Evolutionary conservation across 2,329 filamentous ascomycete genomes (phyloP), one percentile per base, ranked within the genome.

Genomic region (Fonsecaea monophora): DNA sequence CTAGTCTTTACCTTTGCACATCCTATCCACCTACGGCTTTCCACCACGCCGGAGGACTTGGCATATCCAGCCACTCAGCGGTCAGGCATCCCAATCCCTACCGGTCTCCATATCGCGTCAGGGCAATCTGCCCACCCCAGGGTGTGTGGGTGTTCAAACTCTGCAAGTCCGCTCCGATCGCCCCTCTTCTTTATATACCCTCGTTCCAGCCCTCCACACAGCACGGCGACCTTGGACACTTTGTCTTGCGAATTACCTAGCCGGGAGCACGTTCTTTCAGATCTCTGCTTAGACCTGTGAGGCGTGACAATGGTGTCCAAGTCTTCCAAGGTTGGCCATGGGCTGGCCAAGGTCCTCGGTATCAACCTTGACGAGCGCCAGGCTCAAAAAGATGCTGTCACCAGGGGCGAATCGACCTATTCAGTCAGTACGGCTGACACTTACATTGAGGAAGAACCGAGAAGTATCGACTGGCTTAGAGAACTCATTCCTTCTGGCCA

Each of bases 371-470:
- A 92, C 68, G 87, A 90, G 68, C 83, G 87, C 53, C 83, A 85
- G 62, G 79, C 82, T 48, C 79, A 80, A 62, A 73, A 79, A 21
- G 88, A 92, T 59, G 85, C 88, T 54, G 83, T 92, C 60, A 90
- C 89, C 12, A 84, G 90, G 55, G 91, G 91, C 73, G 92, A 95
- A 78, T 96, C 92, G 0, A 84, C 91, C 66, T 88, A 92, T 74
- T 95, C 93, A 0, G 83, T 87, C 40, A 85, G 86, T 53, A 92
- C 89, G 1, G 86, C 88, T 50, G 90, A 94, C 72, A 89, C 86
- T 56, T 98, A 96, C 76, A 84, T 95, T 63, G 94, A 99, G 76
- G 84, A 90, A 21, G 90, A 92, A 68, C 94, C 95, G 0, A 91
- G 88, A 3, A 86, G 88, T 0, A 74, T 78, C 6, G 93, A 97